Evolutionary conservation across 2,329 filamentous ascomycete genomes (phyloP).

Genomic region (Clathrospora elynae): DNA sequence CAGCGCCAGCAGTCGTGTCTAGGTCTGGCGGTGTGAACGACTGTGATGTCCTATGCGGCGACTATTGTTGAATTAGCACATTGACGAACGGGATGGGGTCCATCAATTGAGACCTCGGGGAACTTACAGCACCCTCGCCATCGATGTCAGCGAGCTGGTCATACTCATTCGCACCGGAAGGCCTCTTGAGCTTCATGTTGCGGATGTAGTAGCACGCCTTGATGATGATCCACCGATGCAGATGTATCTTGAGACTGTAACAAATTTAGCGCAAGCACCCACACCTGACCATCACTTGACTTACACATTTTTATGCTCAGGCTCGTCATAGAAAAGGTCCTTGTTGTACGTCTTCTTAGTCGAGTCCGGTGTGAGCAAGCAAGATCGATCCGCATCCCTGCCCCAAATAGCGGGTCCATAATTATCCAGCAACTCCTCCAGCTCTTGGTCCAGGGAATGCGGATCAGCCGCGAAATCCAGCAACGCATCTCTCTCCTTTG

Average conservation of each 20-base stretch:
- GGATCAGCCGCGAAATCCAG: constrained; percentile 46
- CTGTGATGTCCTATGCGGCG: constrained; percentile 37
- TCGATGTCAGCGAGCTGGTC: constrained; percentile 41
- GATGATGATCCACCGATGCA: constrained; percentile 49
- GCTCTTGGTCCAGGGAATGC: constrained; percentile 37
- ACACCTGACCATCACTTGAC: constrained; percentile 15
- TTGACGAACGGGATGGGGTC: background rate
- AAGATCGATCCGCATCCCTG: constrained; percentile 40
- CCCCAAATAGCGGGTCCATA: constrained; percentile 46
- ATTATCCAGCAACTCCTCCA: constrained; percentile 40
- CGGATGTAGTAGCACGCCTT: constrained; percentile 48
- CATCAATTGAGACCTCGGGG: background rate
- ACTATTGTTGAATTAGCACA: constrained; percentile 31
- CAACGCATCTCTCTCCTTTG: constrained; percentile 45
- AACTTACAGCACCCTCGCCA: constrained; percentile 29
- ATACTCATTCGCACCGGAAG: constrained; percentile 38
- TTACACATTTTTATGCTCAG: constrained; percentile 43
- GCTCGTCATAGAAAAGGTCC: constrained; percentile 40
- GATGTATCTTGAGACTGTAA: constrained; percentile 42
- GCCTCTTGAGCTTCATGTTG: constrained; percentile 46
- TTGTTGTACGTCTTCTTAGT: constrained; percentile 46
- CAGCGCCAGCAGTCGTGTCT: constrained; percentile 25
- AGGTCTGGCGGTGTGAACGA: constrained; percentile 34
- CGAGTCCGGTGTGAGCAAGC: constrained; percentile 39
- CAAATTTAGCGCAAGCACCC: constrained; percentile 14